phyloP scores from a whole-genome alignment of 148 eudicot species.

The Silene uniflora region DNA sequence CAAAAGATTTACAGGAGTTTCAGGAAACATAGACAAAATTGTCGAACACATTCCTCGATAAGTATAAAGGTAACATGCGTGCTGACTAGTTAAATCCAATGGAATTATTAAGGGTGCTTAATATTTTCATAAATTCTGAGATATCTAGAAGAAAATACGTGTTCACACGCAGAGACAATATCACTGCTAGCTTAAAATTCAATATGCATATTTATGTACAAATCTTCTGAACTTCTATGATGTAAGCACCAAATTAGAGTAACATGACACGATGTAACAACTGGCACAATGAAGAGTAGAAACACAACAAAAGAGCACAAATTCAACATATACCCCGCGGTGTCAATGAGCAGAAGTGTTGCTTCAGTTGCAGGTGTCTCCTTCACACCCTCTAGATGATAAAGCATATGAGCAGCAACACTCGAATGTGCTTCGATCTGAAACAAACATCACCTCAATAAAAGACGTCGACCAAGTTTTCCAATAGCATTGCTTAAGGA shows the following conservation, averaged over 20 bases:
- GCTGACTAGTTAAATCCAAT: neutral
- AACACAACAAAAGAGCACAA: neutral
- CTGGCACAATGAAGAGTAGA: neutral
- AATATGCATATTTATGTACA: neutral
- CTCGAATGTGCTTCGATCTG: constrained; percentile 87
- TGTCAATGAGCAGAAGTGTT: constrained; percentile 83
- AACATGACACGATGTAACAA: neutral
- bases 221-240: neutral
- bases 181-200: neutral
- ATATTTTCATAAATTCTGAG: neutral
- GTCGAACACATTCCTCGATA: neutral
- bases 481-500: neutral
- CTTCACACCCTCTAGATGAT: constrained; percentile 71
- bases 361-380: constrained; percentile 77
- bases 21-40: neutral
- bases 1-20: neutral
- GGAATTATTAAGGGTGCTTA: neutral
- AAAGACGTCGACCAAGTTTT: neutral
- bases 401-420: constrained; percentile 84
- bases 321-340: constrained; percentile 55
- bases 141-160: neutral
- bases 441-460: constrained; percentile 10
- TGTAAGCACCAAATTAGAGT: constrained; percentile 7
- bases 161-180: neutral
- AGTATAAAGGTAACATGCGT: neutral